Evolutionary conservation across 2,329 filamentous ascomycete species (phyloP), one percentile per base, ranked within the genome.

Genomic region (Trichoderma sp.): DNA sequence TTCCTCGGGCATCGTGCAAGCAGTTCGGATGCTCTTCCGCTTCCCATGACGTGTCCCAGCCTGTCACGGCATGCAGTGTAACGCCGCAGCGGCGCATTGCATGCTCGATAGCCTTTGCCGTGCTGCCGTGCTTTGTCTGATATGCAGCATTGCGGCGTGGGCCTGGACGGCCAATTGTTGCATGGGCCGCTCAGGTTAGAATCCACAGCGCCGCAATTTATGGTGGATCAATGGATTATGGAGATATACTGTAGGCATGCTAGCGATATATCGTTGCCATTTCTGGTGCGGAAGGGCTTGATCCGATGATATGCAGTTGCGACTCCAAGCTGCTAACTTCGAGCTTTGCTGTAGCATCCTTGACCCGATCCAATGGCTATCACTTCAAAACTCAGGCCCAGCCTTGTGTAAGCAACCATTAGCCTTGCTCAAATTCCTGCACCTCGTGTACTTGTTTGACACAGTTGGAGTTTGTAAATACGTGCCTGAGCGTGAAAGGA

Each of bases 31-130:
- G 51, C 18, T 64, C 51, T 51, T 24, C 24, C 32, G n/a, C n/a
- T 26, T 43, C 5, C 51, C 34, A 64, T n/a, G 34, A 30, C 51
- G 43, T 34, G 60, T 24, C 11, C 26, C 34, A 24, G 24, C 61
- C n/a, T 30, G 51, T 46, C 37, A 14, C 51, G 21, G 10, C 5
- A 46, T 66, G 61, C 61, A 66, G 52, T 66, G 61, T 58, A 66
- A 66, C 61, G 10, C 37, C n/a, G 11, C n/a, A 18, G 28, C 26
- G 18, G 24, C 56, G 52, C 61, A 66, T 56, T 58, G 24, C 52
- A 49, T 26, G 4, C 26, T 26, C 26, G 26, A 26, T 66, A 10
- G 34, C 52, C 8, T 37, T 37, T 34, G 18, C 52, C 37, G 37
- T 34, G 46, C n/a, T 49, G 39, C 61, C 52, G 37, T 49, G 16